Percentiles rank a stretch among this genome's conserved stretches.
These are phyloP conservation scores for Aspergillus campestris DNA, from an alignment of 495 filamentous ascomycete species.

Conservation along the genomic window DNA sequence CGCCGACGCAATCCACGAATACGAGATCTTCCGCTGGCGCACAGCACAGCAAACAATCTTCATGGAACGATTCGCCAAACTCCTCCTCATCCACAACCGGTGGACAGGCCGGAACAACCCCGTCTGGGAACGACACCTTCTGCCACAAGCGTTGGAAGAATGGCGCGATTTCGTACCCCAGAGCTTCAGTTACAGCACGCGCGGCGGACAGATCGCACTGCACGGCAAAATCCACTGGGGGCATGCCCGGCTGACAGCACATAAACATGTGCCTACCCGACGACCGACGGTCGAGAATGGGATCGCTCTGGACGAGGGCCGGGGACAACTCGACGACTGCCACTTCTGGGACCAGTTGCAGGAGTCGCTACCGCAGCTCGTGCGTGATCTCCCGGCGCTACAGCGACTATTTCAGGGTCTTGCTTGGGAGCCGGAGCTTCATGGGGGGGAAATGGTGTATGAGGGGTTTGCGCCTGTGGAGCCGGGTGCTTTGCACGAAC, in stretches of 20 bases:
- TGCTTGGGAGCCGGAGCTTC: no score
- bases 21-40: slow-evolving; percentile 27
- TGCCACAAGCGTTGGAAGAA: slow-evolving; percentile 39
- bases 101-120: slow-evolving; percentile 16
- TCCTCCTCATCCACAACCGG: slow-evolving; percentile 7
- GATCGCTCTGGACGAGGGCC: slow-evolving; percentile 1
- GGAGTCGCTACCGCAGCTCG: slow-evolving; percentile 4
- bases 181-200: slow-evolving; percentile 21
- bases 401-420: slow-evolving; percentile 13
- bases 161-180: slow-evolving; percentile 42
- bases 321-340: slow-evolving; percentile 13
- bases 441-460: no score
- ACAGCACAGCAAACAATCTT: slow-evolving; percentile 22
- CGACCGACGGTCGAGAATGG: slow-evolving; percentile 6
- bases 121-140: slow-evolving; percentile 20
- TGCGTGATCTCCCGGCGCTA: slow-evolving; percentile 12
- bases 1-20: slow-evolving; percentile 28
- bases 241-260: neutral
- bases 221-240: slow-evolving; percentile 8
- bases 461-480: no score
- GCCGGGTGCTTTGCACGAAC: no score
- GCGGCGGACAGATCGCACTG: slow-evolving; percentile 18
- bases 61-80: slow-evolving; percentile 13
- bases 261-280: slow-evolving; percentile 13
- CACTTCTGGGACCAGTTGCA: slow-evolving; percentile 10